Conservation (phyloP, 1,284 basidiomycete species). For the Clitocybe nebularis region DNA sequence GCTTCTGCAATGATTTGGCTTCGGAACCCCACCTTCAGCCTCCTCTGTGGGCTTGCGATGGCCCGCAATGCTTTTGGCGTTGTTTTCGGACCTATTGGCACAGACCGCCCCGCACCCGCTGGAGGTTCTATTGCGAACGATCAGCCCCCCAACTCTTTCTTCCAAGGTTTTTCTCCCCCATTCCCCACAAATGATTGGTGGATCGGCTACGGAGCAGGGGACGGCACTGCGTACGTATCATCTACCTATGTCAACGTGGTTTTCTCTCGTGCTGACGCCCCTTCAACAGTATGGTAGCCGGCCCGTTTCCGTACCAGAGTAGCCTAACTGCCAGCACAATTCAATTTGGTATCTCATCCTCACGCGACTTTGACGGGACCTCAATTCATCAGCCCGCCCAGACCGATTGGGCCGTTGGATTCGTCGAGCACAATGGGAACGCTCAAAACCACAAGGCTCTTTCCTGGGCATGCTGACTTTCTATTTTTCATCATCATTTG, state of each 20-base stretch:
- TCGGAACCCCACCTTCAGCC: constrained; percentile 6
- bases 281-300: constrained; percentile 22
- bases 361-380: constrained; percentile 27
- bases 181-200: constrained; percentile 34
- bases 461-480: constrained; percentile 21
- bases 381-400: constrained; percentile 29
- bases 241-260: neutral
- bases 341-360: constrained; percentile 28
- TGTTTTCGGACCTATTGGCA: constrained; percentile 28
- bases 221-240: constrained; percentile 22
- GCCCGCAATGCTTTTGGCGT: constrained; percentile 8
- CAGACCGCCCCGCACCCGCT: constrained; percentile 23
- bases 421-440: constrained; percentile 27
- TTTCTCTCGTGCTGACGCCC: neutral
- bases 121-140: constrained; percentile 25
- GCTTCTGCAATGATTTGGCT: constrained; percentile 13
- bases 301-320: constrained; percentile 30
- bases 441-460: constrained; percentile 26
- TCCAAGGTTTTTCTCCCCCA: constrained; percentile 27
- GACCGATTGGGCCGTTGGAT: constrained; percentile 29
- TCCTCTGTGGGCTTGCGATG: constrained; percentile 10
- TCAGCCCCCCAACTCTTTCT: constrained; percentile 29
- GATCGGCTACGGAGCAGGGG: constrained; percentile 29
- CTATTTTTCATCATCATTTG: neutral
- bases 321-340: constrained; percentile 22